phyloP scores from a whole-genome alignment of 2,329 filamentous ascomycete genomes.

The Beauveria rudraprayagi region DNA sequence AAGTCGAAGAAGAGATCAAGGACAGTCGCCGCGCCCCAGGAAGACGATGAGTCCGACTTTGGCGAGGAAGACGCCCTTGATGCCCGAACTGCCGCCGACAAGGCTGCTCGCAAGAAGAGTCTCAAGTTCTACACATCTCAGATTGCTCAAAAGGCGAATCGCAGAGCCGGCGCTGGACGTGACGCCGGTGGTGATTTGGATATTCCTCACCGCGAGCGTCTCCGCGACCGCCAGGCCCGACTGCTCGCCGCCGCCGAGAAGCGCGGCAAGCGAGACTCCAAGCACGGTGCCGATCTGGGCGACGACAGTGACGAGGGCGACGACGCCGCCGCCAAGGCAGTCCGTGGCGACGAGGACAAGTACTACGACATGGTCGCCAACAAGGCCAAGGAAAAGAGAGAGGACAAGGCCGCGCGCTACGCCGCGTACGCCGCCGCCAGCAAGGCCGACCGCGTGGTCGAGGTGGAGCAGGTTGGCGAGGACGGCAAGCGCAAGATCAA shows the following conservation, averaged over 20 bases:
- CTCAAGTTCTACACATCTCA: conserved; percentile 98
- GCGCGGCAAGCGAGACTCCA: conserved; percentile 60
- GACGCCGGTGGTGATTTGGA: conserved; percentile 74
- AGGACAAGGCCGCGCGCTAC: conserved; percentile 56
- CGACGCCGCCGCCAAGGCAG: conserved; percentile 40
- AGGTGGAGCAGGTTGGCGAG: conserved; percentile 61
- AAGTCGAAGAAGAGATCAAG: conserved; percentile 24
- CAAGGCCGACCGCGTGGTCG: conserved; percentile 55
- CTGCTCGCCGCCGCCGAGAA: conserved; percentile 84
- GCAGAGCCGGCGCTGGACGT: conserved; percentile 63
- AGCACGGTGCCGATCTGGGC: conserved; percentile 57
- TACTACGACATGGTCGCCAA: conserved; percentile 88
- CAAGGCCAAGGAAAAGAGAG: conserved; percentile 59
- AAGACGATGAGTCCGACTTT: conserved; percentile 74
- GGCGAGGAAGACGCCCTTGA: conserved; percentile 81
- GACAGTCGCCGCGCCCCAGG: conserved; percentile 29
- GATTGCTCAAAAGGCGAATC: conserved; percentile 89
- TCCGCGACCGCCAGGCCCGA: conserved; percentile 76
- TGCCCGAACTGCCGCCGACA: conserved; percentile 72
- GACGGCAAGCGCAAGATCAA: conserved; percentile 90
- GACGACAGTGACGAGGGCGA: conserved; percentile 64
- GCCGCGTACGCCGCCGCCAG: conserved; percentile 52
- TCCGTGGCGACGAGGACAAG: conserved; percentile 56
- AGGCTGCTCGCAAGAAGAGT: conserved; percentile 82
- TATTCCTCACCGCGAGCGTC: conserved; percentile 79